Percentiles rank a stretch among this genome's conserved stretches.
Conservation (phyloP, 495 filamentous ascomycete genomes). For the Neurospora cerealis region DNA sequence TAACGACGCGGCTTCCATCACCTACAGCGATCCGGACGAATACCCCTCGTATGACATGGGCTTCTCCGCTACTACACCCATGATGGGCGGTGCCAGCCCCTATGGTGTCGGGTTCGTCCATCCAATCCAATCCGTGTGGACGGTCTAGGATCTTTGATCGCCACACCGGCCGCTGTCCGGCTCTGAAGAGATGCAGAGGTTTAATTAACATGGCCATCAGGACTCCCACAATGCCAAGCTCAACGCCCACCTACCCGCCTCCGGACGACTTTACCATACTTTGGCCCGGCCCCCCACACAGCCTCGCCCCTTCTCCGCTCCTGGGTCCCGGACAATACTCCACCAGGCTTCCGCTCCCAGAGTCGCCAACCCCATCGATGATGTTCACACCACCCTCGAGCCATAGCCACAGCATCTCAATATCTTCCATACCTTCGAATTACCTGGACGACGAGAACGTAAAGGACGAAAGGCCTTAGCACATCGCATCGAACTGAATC, state of each 20-base stretch:
- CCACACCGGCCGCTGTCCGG: constrained; percentile 25
- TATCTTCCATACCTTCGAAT: constrained; percentile 15
- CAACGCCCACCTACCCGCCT: constrained; percentile 24
- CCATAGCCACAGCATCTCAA: constrained; percentile 20
- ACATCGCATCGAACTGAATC: background rate
- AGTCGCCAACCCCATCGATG: constrained; percentile 23
- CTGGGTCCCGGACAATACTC: constrained; percentile 24
- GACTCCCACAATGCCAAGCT: constrained; percentile 29
- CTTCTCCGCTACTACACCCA: constrained; percentile 25
- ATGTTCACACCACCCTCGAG: constrained; percentile 16
- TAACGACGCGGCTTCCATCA: constrained; percentile 37
- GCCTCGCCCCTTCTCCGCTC: constrained; percentile 27
- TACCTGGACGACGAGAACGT: constrained; percentile 14
- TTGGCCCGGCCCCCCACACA: constrained; percentile 11
- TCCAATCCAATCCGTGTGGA: constrained; percentile 45
- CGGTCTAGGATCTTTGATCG: constrained; percentile 27
- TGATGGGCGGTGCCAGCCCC: constrained; percentile 32
- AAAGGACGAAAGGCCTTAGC: constrained; percentile 16
- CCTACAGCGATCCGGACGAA: constrained; percentile 47
- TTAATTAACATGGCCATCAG: constrained; percentile 40
- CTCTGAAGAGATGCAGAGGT: constrained; percentile 26
- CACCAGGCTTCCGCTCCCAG: constrained; percentile 20
- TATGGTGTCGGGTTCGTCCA: constrained; percentile 47
- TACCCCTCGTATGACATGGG: constrained; percentile 29
- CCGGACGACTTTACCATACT: constrained; percentile 20